Percentiles rank a stretch among this genome's conserved stretches.
Evolutionary conservation across 2,329 filamentous ascomycete genomes (phyloP).

Genomic region (Talaromyces sp.): DNA sequence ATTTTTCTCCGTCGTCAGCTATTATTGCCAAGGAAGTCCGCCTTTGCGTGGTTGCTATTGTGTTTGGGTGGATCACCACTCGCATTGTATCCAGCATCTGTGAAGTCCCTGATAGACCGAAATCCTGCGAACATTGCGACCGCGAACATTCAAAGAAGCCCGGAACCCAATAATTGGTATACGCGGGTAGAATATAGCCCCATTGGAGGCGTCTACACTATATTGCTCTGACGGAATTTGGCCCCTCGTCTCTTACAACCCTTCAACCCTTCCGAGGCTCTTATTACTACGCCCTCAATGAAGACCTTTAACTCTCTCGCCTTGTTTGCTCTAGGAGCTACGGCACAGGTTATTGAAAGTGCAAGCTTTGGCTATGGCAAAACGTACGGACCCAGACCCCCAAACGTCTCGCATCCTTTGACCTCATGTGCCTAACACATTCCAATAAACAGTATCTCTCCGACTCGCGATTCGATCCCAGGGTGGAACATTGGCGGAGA

Average conservation of each 20-base stretch:
- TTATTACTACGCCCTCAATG: slow-evolving; percentile 37
- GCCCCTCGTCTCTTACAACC: not conserved
- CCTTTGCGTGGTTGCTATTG: slow-evolving; percentile 52
- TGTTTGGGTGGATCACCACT: slow-evolving; percentile 51
- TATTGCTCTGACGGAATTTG: slow-evolving; percentile 6
- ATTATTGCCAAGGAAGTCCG: slow-evolving; percentile 56
- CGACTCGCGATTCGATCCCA: slow-evolving; percentile 52
- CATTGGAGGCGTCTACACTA: slow-evolving; percentile 2
- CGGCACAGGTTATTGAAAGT: slow-evolving; percentile 69
- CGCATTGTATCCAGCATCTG: slow-evolving; percentile 40
- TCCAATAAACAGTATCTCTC: slow-evolving; percentile 65
- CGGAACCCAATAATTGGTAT: slow-evolving; percentile 9
- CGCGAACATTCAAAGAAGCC: slow-evolving; percentile 10
- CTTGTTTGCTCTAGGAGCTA: slow-evolving; percentile 54
- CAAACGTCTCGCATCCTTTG: not conserved
- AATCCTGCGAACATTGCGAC: slow-evolving; percentile 18
- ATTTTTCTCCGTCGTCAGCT: slow-evolving; percentile 53
- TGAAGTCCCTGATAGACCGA: slow-evolving; percentile 24
- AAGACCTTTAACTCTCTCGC: slow-evolving; percentile 44
- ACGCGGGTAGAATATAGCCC: not conserved
- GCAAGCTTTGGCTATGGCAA: slow-evolving; percentile 76
- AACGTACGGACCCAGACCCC: slow-evolving; percentile 50
- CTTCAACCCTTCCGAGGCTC: not conserved
- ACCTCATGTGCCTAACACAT: slow-evolving; percentile 7
- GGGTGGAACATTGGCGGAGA: slow-evolving; percentile 60